A percentile compares a stretch with the other conserved stretches of the same genome.
These are phyloP conservation scores for Ceratopteris richardii DNA, from an alignment of 75 land plant genomes.

Conservation along the genomic window DNA sequence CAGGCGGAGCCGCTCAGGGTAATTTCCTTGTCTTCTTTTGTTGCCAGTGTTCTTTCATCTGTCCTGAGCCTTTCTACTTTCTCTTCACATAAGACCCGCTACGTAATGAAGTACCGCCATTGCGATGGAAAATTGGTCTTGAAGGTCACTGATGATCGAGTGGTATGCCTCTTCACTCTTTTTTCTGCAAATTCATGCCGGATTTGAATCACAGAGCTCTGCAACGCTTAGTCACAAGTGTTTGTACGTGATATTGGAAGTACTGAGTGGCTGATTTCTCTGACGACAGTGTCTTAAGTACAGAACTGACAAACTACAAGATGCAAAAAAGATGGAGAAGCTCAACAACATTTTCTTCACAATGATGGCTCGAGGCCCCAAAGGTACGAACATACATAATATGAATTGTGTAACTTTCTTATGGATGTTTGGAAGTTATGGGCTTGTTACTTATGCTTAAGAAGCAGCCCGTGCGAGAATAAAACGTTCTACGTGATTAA, in stretches of 20 bases:
- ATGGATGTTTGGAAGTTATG: background rate
- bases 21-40: conserved; percentile 5
- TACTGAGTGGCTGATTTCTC: too few species aligned
- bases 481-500: too few species aligned
- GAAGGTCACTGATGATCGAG: conserved; percentile 80
- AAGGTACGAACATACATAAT: conserved; percentile 27
- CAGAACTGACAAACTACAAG: conserved; percentile 95
- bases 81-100: conserved; percentile 43
- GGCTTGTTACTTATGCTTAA: background rate
- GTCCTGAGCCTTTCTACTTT: background rate
- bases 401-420: too few species aligned
- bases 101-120: conserved; percentile 82
- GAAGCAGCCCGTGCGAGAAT: too few species aligned
- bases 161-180: conserved; percentile 29
- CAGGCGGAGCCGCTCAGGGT: conserved; percentile 69
- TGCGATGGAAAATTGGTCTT: conserved; percentile 89
- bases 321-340: conserved; percentile 91
- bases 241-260: too few species aligned
- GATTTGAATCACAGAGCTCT: too few species aligned
- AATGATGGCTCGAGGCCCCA: conserved; percentile 87
- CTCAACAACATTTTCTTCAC: conserved; percentile 81
- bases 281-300: conserved; percentile 73
- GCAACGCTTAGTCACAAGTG: too few species aligned
- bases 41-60: background rate
- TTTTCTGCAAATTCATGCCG: conserved; percentile 1